Percentiles rank a stretch among this genome's conserved stretches.
phyloP scores from a whole-genome alignment of 176 grass and related monocot species.

The Puya raimondii region DNA sequence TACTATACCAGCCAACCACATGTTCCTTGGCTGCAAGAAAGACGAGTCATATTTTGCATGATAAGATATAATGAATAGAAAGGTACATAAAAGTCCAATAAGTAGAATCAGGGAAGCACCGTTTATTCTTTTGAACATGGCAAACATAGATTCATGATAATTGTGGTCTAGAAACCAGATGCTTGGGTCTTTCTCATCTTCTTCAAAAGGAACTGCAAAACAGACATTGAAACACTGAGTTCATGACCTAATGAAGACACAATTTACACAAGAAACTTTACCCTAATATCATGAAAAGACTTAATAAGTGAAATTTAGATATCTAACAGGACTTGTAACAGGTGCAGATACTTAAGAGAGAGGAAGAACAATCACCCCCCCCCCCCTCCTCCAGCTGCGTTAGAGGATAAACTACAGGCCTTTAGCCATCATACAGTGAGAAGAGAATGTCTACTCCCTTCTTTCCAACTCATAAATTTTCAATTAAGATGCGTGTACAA shows the following conservation, averaged over 20 bases:
- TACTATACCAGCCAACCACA: constrained; percentile 99
- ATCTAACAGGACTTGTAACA: too few species aligned
- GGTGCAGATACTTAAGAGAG: too few species aligned
- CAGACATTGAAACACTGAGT: neutral
- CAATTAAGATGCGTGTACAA: too few species aligned
- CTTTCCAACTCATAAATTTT: too few species aligned
- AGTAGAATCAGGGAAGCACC: constrained; percentile 32
- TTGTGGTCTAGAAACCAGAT: constrained; percentile 99
- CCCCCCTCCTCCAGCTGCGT: too few species aligned
- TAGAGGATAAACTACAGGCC: too few species aligned
- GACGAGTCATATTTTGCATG: neutral
- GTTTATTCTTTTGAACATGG: constrained; percentile 99
- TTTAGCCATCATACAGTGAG: too few species aligned
- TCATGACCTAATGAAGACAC: neutral
- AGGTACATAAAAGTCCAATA: neutral
- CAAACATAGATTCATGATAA: constrained; percentile 94
- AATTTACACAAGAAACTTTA: neutral
- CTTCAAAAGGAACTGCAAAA: constrained; percentile 82
- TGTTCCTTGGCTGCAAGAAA: constrained; percentile 75
- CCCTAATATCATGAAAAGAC: too few species aligned
- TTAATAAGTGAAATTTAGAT: too few species aligned
- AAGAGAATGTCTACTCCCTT: too few species aligned
- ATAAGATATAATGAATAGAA: neutral
- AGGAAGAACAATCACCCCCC: too few species aligned
- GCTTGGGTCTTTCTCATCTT: constrained; percentile 90